phyloP scores from a whole-genome alignment of 2,329 filamentous ascomycete species.

The Verticillium nubilum region DNA sequence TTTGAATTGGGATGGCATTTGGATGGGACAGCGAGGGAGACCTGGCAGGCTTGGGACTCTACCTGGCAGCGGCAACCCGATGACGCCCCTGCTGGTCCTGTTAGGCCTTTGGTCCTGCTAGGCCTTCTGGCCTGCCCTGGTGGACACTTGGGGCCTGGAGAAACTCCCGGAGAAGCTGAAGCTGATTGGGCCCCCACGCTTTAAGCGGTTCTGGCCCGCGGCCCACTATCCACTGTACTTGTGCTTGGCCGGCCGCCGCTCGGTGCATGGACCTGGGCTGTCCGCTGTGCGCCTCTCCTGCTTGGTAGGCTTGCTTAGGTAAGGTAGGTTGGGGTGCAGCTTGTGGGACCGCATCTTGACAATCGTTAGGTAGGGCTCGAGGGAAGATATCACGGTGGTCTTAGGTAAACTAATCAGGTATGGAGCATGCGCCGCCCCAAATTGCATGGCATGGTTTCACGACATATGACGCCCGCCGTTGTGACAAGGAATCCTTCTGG shows the following conservation, averaged over 20 bases:
- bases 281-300: background rate
- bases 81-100: background rate
- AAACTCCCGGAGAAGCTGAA: background rate
- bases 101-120: background rate
- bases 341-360: background rate
- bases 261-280: background rate
- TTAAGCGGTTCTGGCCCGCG: background rate
- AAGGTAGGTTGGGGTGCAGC: background rate
- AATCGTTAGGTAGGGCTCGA: background rate
- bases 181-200: background rate
- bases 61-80: background rate
- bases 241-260: background rate
- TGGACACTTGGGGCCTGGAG: background rate
- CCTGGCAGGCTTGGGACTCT: background rate
- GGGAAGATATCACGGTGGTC: too few species aligned
- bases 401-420: background rate
- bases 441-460: too few species aligned
- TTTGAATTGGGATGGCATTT: background rate
- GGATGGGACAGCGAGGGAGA: background rate
- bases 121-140: background rate
- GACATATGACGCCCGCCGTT: too few species aligned
- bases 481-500: too few species aligned
- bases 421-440: too few species aligned
- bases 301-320: background rate
- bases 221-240: background rate